Evolutionary conservation across 2,329 filamentous ascomycete genomes (phyloP), one percentile per base, ranked within the genome.

Genomic region (Fusarium neocosmosporiellum): DNA sequence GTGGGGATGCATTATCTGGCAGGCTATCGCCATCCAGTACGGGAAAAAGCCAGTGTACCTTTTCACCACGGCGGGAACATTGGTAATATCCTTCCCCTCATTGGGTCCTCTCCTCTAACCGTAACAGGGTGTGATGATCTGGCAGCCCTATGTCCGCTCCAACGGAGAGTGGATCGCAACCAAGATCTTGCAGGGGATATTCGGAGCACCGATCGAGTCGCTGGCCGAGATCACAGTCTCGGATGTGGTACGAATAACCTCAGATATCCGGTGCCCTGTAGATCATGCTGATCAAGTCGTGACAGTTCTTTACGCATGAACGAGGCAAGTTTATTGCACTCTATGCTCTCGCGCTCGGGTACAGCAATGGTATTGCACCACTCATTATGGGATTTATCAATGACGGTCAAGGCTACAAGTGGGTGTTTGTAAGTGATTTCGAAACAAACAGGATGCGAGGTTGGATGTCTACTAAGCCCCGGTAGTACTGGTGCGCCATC

Each of bases 171-270:
- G 53, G 48, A 59, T 64, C n/a, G 61, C 53, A n/a, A 59, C 53
- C 34, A 57, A 58, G 50, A 64, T 64, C 39, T 34, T 64, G 16
- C 61, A 64, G 61, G 61, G 61, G 5, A 58, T 59, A 9, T 64
- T 64, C 20, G 61, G 61, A 11, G 61, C 61, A 27, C 61, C 61
- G 5, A 58, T 64, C 13, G 61, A 64, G 50, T 64, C 61, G 0
- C 53, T 64, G 7, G 50, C 61, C 2, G 61, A 64, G 31, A 59
- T 64, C 29, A 58, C 61, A 10, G 37, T 64, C 3, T 58, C 53
- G 7, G 61, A 64, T 20, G 53, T 55, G 53, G 53, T 37, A 55
- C 1, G 33, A 2, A 18, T 54, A n/a, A 14, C 29, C 18, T 54
- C 31, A 16, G 8, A 18, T 43, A 10, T 16, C 2, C 7, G 20